Base-by-base conservation (phyloP, 2,329 filamentous ascomycete genomes). In the Beauveria sp. region DNA sequence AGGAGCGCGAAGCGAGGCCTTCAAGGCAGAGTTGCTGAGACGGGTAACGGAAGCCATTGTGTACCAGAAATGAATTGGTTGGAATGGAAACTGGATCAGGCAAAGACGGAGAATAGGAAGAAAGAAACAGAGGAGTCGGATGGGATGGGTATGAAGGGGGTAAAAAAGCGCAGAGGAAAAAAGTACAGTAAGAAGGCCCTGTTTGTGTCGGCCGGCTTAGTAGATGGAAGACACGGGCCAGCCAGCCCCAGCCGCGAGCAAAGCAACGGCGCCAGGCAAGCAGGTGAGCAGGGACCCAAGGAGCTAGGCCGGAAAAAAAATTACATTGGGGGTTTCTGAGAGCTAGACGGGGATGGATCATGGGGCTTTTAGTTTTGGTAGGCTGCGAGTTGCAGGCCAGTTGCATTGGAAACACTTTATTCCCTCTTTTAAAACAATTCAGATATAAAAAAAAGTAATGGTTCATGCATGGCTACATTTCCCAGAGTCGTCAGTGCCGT, bases 1-100 rank as follows among this genome's bases (percentile, higher is more conserved):
- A 68, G 87, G 83, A 69, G 85, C 79, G 74, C 83, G 80, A 73
- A 91, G 79, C 64, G 89, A 87, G 73, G 90, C 84, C 80, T 93
- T 88, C 75, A 98, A 83, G 77, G 90, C 87, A 76, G 89, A 85
- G 73, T 89, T 87, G 80, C 88, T 87, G 74, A 96, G 78, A 82
- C 91, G 89, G 75, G 95, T 80, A 75, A 90, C 84, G 74, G 91
- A 87, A 75, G 91, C 89, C 91, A 96, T 96, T 79, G 79, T 84
- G 73, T 57, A 63, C 54, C 58, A 64, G 56, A 71, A 63, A 60
- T 61, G 53, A 62, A 42, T 46, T 60, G 58, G 42, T 42, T 28
- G 46, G 18, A 26, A 61, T 61, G n/a, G 63, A 64, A 62, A 62
- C 52, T 63, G 61, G 60, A 60, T 57, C 54, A 48, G 42, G 54